Conservation (phyloP, 2,329 filamentous ascomycete species). For the Dothideomycetidae sp. region DNA sequence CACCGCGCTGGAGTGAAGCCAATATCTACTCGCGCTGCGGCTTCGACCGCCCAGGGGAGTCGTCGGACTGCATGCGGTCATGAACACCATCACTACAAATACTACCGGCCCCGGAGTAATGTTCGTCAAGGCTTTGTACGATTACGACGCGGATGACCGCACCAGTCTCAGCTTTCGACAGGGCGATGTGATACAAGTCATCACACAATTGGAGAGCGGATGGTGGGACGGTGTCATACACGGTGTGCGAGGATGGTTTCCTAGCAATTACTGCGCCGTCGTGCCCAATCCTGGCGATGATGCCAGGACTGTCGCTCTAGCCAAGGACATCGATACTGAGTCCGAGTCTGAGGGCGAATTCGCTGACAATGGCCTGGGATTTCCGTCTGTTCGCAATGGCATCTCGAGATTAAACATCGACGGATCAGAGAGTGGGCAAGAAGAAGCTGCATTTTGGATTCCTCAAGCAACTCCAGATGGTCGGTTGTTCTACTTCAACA, state of each 20-base stretch:
- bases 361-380: conserved; percentile 37
- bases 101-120: conserved; percentile 43
- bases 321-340: conserved; percentile 24
- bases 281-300: conserved; percentile 55
- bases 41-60: conserved; percentile 8
- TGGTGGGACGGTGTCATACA: conserved; percentile 99
- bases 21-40: conserved; percentile 2
- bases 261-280: conserved; percentile 93
- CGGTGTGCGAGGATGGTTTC: conserved; percentile 93
- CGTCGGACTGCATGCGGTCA: conserved; percentile 18
- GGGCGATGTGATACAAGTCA: conserved; percentile 95
- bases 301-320: conserved; percentile 44
- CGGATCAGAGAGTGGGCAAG: conserved; percentile 51
- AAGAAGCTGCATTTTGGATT: conserved; percentile 94
- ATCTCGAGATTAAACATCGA: conserved; percentile 49
- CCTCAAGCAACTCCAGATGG: conserved; percentile 92
- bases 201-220: conserved; percentile 92
- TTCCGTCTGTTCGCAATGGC: conserved; percentile 16
- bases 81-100: conserved; percentile 38
- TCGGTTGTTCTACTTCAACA: conserved; percentile 94
- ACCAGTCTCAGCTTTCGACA: conserved; percentile 94
- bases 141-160: conserved; percentile 94
- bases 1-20: too few species aligned
- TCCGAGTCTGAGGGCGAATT: conserved; percentile 53
- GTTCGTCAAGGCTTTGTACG: conserved; percentile 91